Evolutionary conservation across 2,329 filamentous ascomycete species (phyloP).

Genomic region (Aspergillus sergii): DNA sequence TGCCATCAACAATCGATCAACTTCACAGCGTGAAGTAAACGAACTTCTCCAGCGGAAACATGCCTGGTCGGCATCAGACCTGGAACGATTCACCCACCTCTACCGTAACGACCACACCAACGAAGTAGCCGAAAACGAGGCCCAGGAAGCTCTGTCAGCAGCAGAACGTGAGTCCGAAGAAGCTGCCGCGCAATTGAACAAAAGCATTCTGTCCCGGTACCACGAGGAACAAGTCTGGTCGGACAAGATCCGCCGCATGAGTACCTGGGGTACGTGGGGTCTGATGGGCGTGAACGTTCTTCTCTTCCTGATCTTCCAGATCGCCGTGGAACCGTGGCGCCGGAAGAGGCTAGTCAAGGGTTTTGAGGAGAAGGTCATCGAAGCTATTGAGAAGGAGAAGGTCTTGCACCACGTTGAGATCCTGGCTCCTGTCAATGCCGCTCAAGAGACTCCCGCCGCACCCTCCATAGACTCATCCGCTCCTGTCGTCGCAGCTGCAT

Average conservation of each 20-base stretch:
- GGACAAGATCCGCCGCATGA: constrained; percentile 93
- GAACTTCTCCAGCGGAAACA: constrained; percentile 92
- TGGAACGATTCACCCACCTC: constrained; percentile 91
- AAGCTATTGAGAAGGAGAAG: constrained; percentile 70
- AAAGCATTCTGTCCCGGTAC: constrained; percentile 84
- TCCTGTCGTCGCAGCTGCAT: not conserved
- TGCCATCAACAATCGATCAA: constrained; percentile 80
- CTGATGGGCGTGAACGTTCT: constrained; percentile 96
- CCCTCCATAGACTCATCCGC: not conserved
- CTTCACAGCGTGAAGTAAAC: constrained; percentile 93
- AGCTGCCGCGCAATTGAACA: constrained; percentile 72
- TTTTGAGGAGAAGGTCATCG: constrained; percentile 75
- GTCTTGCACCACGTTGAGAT: constrained; percentile 27
- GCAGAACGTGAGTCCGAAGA: constrained; percentile 82
- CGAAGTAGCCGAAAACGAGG: constrained; percentile 76
- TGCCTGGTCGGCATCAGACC: constrained; percentile 80
- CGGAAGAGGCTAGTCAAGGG: constrained; percentile 77
- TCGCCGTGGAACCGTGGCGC: constrained; percentile 92
- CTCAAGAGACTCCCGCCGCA: not conserved
- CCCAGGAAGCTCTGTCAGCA: constrained; percentile 70
- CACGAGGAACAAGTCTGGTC: constrained; percentile 99
- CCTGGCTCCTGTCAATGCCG: not conserved
- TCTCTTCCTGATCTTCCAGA: constrained; percentile 81
- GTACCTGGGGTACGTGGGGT: constrained; percentile 97
- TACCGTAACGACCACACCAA: constrained; percentile 93